Conservation (phyloP, 2,329 filamentous ascomycete species). For the Lasiodiplodia hormozganensis region DNA sequence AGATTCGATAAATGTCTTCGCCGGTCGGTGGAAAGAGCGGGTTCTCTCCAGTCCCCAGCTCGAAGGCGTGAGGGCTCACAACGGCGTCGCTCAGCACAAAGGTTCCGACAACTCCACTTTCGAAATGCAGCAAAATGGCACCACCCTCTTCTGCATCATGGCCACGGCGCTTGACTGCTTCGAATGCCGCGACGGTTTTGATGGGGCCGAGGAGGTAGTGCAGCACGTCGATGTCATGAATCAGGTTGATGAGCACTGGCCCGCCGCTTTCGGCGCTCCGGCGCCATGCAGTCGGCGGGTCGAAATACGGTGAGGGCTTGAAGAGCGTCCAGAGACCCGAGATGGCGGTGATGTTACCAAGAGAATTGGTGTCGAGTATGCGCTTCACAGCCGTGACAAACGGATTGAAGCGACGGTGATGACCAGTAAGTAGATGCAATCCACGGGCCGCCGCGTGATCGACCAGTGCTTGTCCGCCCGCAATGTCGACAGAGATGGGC, state of each 20-base stretch:
- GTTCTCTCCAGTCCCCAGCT: constrained; percentile 65
- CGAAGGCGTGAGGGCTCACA: constrained; percentile 62
- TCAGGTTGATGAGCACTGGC: constrained; percentile 63
- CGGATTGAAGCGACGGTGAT: constrained; percentile 67
- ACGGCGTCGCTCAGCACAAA: constrained; percentile 63
- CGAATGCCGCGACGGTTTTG: constrained; percentile 58
- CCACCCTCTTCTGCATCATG: constrained; percentile 64
- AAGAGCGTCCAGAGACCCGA: constrained; percentile 62
- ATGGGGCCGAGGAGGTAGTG: constrained; percentile 65
- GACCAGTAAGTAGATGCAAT: constrained; percentile 61
- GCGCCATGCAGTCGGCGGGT: constrained; percentile 57
- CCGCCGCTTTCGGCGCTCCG: constrained; percentile 56
- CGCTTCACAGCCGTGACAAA: constrained; percentile 60
- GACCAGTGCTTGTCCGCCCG: constrained; percentile 44
- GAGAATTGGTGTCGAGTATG: constrained; percentile 44
- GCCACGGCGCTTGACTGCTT: constrained; percentile 51
- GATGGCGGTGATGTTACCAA: constrained; percentile 60
- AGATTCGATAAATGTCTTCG: constrained; percentile 61
- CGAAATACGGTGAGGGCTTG: constrained; percentile 62
- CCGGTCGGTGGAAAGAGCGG: constrained; percentile 55
- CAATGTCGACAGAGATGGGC: constrained; percentile 56
- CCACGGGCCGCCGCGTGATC: constrained; percentile 34
- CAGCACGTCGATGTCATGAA: constrained; percentile 67
- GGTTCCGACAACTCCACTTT: constrained; percentile 62
- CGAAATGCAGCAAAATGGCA: constrained; percentile 61